Base-by-base conservation (phyloP, 768 basidiomycete species). In the Mycena albidolilacea region DNA sequence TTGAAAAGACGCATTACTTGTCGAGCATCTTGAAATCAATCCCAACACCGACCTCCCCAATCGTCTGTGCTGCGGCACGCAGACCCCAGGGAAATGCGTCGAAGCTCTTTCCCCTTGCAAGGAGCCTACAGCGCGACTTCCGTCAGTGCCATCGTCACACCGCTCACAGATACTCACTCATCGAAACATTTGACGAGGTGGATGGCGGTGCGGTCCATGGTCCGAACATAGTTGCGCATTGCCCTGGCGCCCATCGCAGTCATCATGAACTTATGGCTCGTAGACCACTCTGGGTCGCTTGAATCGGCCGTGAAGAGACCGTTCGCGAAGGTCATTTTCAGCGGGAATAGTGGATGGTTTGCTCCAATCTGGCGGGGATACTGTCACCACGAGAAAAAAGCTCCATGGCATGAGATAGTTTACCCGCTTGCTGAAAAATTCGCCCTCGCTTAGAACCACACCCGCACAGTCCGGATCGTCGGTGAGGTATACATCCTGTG, bases 241-340 rank as follows among this genome's bases (percentile, higher is more conserved):
- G 74, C 74, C 39, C 58, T 64, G 0, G 70, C 70, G 17, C 74
- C 74, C 74, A 75, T 75, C 6, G 74, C 74, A 9, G 70, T 71
- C 74, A 75, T 75, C 74, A 75, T 75, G 55, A 75, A 75, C n/a
- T 71, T 71, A 50, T 74, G 73, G 37, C 65, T 62, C 8, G 66
- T 74, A 14, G 69, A 71, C 69, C 73, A 74, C 2, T 38, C 19
- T 2, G 73, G 73, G 66, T 71, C 64, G 41, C 17, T 64, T 38
- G 73, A 67, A 62, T 74, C 73, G 3, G 73, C 54, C 23, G 73
- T 74, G 73, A 74, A 74, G 7, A 74, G 61, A 15, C 73, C 73
- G 57, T 74, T 74, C 4, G 65, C 69, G 44, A 74, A 1, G n/a
- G 17, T 57, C 69, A 60, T 63, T 44, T 70, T 67, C 11, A 74